Conservation (phyloP, 768 basidiomycete genomes). For the Trametes maxima region DNA sequence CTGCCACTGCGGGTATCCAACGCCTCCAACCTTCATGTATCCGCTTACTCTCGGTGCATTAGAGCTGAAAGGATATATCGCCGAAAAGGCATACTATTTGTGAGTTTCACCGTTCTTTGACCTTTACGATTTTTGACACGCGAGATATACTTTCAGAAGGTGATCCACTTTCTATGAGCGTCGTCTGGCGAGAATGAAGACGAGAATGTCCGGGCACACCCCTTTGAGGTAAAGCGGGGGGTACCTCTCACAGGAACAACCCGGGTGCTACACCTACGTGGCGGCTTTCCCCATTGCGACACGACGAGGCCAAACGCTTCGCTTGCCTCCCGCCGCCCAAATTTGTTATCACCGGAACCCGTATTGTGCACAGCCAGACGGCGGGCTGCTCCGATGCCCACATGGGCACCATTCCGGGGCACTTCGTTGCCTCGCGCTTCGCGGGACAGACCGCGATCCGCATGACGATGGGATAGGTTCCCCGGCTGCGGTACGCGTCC, state of each 20-base stretch:
- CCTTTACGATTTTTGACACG: too few species aligned
- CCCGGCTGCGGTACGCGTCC: neutral
- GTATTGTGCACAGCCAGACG: neutral
- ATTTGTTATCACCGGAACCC: neutral
- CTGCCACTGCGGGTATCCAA: neutral
- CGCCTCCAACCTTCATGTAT: too few species aligned
- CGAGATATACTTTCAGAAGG: too few species aligned
- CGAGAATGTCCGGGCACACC: too few species aligned
- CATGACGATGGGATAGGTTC: neutral
- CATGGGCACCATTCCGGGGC: neutral
- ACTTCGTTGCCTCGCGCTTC: neutral
- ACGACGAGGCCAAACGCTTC: neutral
- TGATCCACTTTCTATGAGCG: too few species aligned
- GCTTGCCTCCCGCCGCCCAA: too few species aligned
- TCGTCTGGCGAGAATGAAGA: too few species aligned
- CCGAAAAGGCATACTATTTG: too few species aligned
- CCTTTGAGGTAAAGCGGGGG: neutral
- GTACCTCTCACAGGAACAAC: neutral
- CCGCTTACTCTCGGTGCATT: too few species aligned
- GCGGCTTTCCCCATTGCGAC: neutral
- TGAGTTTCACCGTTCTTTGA: too few species aligned
- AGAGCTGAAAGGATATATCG: too few species aligned
- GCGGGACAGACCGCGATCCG: constrained; percentile 5
- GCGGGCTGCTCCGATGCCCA: neutral
- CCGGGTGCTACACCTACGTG: neutral